Base-by-base conservation (phyloP, 1,284 basidiomycete species). In the Ustilago vetiveriae region DNA sequence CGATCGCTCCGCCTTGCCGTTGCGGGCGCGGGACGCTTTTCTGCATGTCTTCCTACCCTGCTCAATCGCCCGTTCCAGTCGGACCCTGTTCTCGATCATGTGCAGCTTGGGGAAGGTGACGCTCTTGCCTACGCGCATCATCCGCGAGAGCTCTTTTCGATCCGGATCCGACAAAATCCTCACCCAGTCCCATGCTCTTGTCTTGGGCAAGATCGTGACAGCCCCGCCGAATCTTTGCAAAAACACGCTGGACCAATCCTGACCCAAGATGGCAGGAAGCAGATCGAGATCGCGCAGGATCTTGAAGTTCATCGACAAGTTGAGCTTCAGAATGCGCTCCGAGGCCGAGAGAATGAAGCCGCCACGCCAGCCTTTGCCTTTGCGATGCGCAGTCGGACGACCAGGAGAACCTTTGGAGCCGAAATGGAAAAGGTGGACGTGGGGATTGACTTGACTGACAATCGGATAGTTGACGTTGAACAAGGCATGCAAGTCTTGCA, bases 401-500 rank as follows among this genome's bases (percentile, higher is more conserved):
- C 95, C 95, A 3, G 94, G 92, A 0, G 93, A 92, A 4, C 95
- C 95, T 74, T 92, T 87, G 26, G 93, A 91, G 1, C 92, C 92
- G 78, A 97, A 98, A 84, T 96, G 95, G 84, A 98, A 98, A n/a
- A 98, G 78, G 82, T 98, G 95, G 11, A 98, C 92, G 82, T 98
- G 96, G 0, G 94, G 95, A 78, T 98, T 98, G 26, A 92, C 94
- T 84, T 94, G 94, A 1, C 92, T 94, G 30, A 98, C 95, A 43
- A 98, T 90, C 2, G 92, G 91, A 82, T 96, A 90, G 67, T 94
- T 97, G 59, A 96, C 94, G 62, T 84, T 92, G 70, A 73, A 83
- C 26, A 80, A 74, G 7, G 82, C 69, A 79, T 98, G 95, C 27
- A 98, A 85, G 36, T 90, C 87, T 82, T 95, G 92, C 11, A 97